A percentile compares a stretch with the other conserved stretches of the same genome.
Evolutionary conservation across 106 monocot species (phyloP).

Genomic region (Acorus calamus): DNA sequence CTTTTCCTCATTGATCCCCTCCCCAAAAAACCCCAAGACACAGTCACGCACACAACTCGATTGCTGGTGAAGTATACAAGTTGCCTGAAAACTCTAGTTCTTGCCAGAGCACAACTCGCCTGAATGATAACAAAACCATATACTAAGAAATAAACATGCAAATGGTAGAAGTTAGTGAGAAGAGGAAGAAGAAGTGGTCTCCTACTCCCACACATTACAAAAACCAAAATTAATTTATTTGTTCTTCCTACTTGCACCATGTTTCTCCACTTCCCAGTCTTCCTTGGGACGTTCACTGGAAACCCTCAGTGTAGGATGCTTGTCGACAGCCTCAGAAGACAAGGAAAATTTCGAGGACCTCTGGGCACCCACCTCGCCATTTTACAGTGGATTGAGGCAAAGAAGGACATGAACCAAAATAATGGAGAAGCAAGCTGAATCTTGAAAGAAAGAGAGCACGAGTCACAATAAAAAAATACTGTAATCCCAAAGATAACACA

Average conservation of each 20-base stretch:
- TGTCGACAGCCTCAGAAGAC: constrained; percentile 4
- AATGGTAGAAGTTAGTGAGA: too few species aligned
- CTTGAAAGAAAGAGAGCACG: constrained; percentile 31
- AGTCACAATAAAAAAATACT: constrained; percentile 26
- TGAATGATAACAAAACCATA: too few species aligned
- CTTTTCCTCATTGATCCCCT: too few species aligned
- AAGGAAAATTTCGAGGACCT: constrained; percentile 12
- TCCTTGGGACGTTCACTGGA: constrained; percentile 24
- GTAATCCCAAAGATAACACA: constrained; percentile 7
- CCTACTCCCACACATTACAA: too few species aligned
- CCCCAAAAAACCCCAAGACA: too few species aligned
- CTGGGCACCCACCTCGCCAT: constrained; percentile 21
- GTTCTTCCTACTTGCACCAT: constrained; percentile 27
- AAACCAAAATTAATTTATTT: too few species aligned
- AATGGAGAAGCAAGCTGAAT: constrained; percentile 92
- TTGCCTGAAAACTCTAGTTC: too few species aligned
- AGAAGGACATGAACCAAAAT: constrained; percentile 88
- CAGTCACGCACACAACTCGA: too few species aligned
- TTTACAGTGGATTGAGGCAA: constrained; percentile 98
- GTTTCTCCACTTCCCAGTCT: constrained; percentile 31
- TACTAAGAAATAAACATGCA: too few species aligned
- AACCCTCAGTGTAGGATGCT: constrained; percentile 15
- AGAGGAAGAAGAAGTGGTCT: too few species aligned
- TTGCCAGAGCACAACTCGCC: too few species aligned
- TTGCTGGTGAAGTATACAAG: too few species aligned